Percentiles rank a stretch among this genome's conserved stretches.
Conservation (phyloP, 2,329 filamentous ascomycete genomes). For the Hymenoscyphus repandus region DNA sequence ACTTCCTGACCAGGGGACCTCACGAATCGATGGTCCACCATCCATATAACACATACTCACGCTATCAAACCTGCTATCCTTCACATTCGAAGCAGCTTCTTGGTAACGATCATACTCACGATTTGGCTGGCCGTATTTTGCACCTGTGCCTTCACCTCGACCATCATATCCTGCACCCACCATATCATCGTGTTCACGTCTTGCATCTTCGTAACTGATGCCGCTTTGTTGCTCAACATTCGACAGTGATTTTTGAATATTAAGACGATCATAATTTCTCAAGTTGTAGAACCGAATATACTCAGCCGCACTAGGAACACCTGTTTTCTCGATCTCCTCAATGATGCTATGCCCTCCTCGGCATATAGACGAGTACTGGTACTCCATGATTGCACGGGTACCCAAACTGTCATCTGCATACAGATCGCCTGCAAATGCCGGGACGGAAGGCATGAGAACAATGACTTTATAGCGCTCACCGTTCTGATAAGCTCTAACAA, state of each 20-base stretch:
- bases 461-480: conserved; percentile 68
- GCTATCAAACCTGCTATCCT: conserved; percentile 62
- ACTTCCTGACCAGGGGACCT: conserved; percentile 49
- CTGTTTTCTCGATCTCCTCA: conserved; percentile 59
- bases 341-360: conserved; percentile 74
- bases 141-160: conserved; percentile 33
- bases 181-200: conserved; percentile 57
- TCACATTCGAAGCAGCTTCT: conserved; percentile 52
- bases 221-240: conserved; percentile 57
- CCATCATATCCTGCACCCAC: conserved; percentile 42
- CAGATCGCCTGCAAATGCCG: conserved; percentile 77
- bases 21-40: conserved; percentile 62
- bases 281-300: conserved; percentile 86
- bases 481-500: conserved; percentile 62
- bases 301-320: conserved; percentile 60
- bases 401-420: conserved; percentile 66
- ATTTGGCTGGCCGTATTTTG: conserved; percentile 31
- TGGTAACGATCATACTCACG: conserved; percentile 56
- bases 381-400: conserved; percentile 83
- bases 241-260: conserved; percentile 57
- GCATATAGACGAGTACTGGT: conserved; percentile 76
- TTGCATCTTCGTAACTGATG: conserved; percentile 62
- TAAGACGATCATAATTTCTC: conserved; percentile 79
- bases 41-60: conserved; percentile 82
- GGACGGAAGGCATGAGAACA: conserved; percentile 73